Evolutionary conservation across 768 basidiomycete genomes (phyloP).

Genomic region (Trametes cingulata): DNA sequence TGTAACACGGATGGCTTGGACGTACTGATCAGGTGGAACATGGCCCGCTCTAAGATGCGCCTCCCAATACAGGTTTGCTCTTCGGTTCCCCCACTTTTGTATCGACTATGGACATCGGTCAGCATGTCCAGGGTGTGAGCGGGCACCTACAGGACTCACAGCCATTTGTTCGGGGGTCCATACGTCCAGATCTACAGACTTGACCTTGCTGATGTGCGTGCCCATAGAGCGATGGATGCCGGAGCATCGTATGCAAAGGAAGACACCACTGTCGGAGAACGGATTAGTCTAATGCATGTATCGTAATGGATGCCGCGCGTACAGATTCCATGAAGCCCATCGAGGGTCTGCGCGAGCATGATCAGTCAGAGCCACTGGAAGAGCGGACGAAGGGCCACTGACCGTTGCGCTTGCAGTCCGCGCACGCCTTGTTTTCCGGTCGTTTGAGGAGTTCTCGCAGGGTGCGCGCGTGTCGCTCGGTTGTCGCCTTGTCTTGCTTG

Average conservation of each 20-base stretch:
- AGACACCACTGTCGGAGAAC: constrained; percentile 66
- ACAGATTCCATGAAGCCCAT: constrained; percentile 99
- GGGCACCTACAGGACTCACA: constrained; percentile 42
- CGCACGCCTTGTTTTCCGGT: constrained; percentile 92
- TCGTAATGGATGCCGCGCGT: constrained; percentile 23
- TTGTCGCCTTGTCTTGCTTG: constrained; percentile 81
- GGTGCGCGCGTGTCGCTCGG: constrained; percentile 73
- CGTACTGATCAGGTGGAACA: constrained; percentile 92
- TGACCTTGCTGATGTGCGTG: constrained; percentile 96
- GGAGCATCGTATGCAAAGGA: constrained; percentile 95
- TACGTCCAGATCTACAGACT: constrained; percentile 94
- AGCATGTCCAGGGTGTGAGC: background rate
- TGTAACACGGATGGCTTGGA: constrained; percentile 20
- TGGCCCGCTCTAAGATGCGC: constrained; percentile 92
- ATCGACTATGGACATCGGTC: constrained; percentile 54
- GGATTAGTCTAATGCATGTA: background rate
- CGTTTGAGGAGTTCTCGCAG: constrained; percentile 86
- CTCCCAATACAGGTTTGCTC: constrained; percentile 97
- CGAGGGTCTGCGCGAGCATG: constrained; percentile 68
- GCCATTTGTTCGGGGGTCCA: constrained; percentile 99
- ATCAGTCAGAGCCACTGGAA: background rate
- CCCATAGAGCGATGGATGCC: constrained; percentile 98
- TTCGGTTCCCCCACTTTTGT: constrained; percentile 92
- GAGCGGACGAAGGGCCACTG: constrained; percentile 28
- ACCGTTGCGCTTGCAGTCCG: constrained; percentile 98